Conservation (phyloP, 2,329 filamentous ascomycete species). For the Niveomyces coronatus region DNA sequence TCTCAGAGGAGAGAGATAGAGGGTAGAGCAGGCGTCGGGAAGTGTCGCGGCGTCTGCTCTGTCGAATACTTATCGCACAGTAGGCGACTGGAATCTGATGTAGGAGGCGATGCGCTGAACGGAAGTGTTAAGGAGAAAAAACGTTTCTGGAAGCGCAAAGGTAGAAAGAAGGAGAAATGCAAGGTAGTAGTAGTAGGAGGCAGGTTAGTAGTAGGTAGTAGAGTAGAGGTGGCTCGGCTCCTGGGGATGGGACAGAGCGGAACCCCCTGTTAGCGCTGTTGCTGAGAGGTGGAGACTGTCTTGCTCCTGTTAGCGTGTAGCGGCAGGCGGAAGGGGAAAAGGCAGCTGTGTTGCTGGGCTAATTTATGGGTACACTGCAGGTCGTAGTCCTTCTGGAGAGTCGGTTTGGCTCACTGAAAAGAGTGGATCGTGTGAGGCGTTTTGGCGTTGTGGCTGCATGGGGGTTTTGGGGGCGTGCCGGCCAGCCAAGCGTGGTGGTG, state of each 20-base stretch:
- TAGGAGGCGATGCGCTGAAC: no score
- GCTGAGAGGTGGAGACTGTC: neutral
- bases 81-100: no score
- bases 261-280: conserved; percentile 7
- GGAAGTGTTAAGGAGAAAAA: conserved; percentile 4
- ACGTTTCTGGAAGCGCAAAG: conserved; percentile 1
- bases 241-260: conserved; percentile 7
- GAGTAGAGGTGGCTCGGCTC: conserved; percentile 1
- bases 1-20: neutral
- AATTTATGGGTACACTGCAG: no score
- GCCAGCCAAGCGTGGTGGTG: no score
- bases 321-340: conserved; percentile 3
- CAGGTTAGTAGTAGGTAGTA: no score
- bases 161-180: conserved; percentile 7
- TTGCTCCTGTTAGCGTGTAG: conserved; percentile 6
- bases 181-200: conserved; percentile 1
- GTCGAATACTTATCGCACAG: no score
- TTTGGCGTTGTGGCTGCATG: no score
- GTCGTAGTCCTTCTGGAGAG: no score
- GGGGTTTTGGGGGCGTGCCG: no score
- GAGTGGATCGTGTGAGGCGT: no score
- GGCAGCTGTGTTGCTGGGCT: no score
- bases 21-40: neutral
- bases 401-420: no score
- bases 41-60: neutral